Percentiles rank a stretch among this genome's conserved stretches.
Evolutionary conservation across 2,329 filamentous ascomycete species (phyloP).

Genomic region (Pezicula radicicola): DNA sequence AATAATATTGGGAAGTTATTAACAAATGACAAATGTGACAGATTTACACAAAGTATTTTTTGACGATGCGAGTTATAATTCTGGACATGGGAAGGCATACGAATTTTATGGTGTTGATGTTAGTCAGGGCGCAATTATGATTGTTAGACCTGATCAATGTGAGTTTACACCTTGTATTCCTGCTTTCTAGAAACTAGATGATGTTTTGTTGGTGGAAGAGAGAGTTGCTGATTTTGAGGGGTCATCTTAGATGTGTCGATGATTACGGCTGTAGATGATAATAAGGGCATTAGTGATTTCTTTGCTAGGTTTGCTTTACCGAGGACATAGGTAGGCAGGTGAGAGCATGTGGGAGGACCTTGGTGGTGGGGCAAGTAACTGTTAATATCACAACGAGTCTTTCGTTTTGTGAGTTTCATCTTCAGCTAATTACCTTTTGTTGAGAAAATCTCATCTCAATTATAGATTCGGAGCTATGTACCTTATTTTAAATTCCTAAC

Average conservation of each 20-base stretch:
- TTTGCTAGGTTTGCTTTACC: constrained; percentile 28
- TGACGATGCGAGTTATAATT: constrained; percentile 52
- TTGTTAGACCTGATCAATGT: constrained; percentile 63
- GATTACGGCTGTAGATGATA: constrained; percentile 30
- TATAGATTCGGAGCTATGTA: too few relatives aligned
- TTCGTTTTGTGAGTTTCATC: too few relatives aligned
- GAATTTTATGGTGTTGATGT: constrained; percentile 50
- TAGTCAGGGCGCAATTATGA: constrained; percentile 41
- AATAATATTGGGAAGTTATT: neutral
- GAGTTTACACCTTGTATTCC: constrained; percentile 22
- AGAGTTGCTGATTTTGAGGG: too few relatives aligned
- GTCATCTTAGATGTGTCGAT: constrained; percentile 34
- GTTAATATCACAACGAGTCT: too few relatives aligned
- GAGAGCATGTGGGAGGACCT: too few relatives aligned
- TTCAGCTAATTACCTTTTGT: too few relatives aligned
- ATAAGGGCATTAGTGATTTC: constrained; percentile 29
- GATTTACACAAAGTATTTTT: constrained; percentile 57
- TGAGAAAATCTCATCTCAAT: too few relatives aligned
- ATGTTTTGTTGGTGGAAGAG: too few relatives aligned
- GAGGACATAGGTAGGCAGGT: too few relatives aligned
- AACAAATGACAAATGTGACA: constrained; percentile 20
- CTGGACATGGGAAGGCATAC: constrained; percentile 55
- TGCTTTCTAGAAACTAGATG: too few relatives aligned
- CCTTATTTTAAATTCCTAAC: too few relatives aligned
- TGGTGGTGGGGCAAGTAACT: too few relatives aligned